Evolutionary conservation across 257 asterid genomes (phyloP), one percentile per base, ranked within the genome.

Genomic region (Solanum boliviense): DNA sequence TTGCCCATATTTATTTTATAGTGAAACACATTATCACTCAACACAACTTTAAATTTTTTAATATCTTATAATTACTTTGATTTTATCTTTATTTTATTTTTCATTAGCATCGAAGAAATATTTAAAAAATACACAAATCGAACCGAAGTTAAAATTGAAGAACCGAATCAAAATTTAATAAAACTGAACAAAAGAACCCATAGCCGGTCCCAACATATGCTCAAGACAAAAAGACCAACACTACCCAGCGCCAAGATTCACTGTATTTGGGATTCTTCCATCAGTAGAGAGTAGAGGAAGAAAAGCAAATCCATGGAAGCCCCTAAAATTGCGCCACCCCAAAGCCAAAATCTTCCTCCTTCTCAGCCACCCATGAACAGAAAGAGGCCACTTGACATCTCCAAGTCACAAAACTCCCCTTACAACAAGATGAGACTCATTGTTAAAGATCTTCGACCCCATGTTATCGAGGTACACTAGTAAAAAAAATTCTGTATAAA

Each of bases 391-490:
- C 92, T 92, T 32, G 93, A 94, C 78, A 48, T 58, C 11, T 15
- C 90, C 75, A 72, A 87, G 20, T 89, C 91, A 39, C 92, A 92
- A 87, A 90, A 93, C 52, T 87, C 97, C 68, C 95, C 97, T 31
- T 90, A 91, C 89, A 93, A 88, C 95, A 94, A 95, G 91, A 93
- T 96, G 93, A 94, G 95, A 27, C 88, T 91, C 35, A 86, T 90
- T 88, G 88, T 96, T 86, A 93, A 87, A 90, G 96, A 96, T 81
- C 96, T 96, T 88, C 95, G 98, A 9, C 98, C 98, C 48, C 94
- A 92, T 92, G 91, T 96, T 92, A 89, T 94, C 23, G 94, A 96
- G 98, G 99, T 95, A 89, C 48, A 23, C 25, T 71, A 7, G 79
- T 71, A 18, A 27, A 41, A 4, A 11, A 52, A 20, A 34, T 36